Percentiles rank a stretch among this genome's conserved stretches.
Evolutionary conservation across 208 protist species (phyloP).

Genomic region (Histomonas meleagridis): DNA sequence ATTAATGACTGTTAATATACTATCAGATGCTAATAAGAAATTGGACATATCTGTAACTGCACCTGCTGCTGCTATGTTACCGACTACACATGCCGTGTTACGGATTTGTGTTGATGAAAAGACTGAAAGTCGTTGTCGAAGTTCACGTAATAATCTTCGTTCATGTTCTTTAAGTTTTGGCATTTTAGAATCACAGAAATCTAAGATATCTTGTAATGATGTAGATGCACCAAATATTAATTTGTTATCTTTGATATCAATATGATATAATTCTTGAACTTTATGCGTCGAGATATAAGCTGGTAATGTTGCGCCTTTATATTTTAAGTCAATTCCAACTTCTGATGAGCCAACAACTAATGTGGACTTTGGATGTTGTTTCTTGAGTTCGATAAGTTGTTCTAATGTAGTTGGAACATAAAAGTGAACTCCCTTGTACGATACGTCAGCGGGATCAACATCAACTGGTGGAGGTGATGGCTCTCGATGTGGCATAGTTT

Average conservation of each 20-base stretch:
- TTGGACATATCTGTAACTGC: slow-evolving; percentile 30
- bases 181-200: neutral
- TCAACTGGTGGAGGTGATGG: neutral
- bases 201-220: neutral
- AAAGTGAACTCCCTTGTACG: neutral
- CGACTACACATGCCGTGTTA: slow-evolving; percentile 63
- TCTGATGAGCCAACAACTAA: neutral
- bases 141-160: slow-evolving; percentile 43
- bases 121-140: neutral
- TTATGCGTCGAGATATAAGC: neutral
- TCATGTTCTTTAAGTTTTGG: neutral
- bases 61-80: slow-evolving; percentile 60
- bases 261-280: neutral
- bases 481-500: neutral
- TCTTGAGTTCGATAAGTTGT: neutral
- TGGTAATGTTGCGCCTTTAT: neutral
- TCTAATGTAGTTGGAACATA: neutral
- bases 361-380: neutral
- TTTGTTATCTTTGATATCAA: neutral
- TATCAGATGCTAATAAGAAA: neutral
- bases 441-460: neutral
- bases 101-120: slow-evolving; percentile 54
- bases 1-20: neutral
- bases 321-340: neutral
- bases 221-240: neutral